Conservation (phyloP, 331 rosid species). For the Rhamnella rubrinervis region DNA sequence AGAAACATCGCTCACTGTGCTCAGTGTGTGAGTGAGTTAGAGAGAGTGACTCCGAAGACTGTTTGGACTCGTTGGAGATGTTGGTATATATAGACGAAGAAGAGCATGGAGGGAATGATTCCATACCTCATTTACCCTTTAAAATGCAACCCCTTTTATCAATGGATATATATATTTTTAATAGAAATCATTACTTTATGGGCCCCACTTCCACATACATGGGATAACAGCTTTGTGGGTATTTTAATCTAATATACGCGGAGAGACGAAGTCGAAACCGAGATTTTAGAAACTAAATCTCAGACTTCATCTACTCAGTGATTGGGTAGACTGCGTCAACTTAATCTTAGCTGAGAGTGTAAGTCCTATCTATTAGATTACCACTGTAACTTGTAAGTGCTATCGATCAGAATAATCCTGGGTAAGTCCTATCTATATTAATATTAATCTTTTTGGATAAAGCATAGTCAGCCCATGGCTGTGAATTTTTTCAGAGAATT, state of each 20-base stretch:
- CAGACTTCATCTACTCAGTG: no score
- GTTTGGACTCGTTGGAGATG: conserved; percentile 4
- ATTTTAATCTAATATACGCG: not conserved
- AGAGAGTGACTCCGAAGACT: not conserved
- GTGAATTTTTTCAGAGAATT: no score
- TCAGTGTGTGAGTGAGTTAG: not conserved
- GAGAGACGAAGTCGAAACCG: conserved; percentile 15
- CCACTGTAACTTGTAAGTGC: no score
- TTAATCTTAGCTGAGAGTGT: no score
- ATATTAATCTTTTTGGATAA: no score
- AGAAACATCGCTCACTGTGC: conserved; percentile 18
- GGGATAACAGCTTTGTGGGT: not conserved
- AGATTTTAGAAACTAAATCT: not conserved
- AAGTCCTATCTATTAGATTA: not conserved
- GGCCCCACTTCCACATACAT: not conserved
- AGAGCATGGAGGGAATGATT: not conserved
- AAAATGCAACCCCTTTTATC: no score
- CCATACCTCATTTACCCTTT: not conserved
- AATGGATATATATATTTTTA: no score
- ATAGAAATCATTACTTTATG: no score
- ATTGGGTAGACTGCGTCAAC: not conserved
- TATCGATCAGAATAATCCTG: no score
- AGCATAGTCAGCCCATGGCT: no score
- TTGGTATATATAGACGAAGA: not conserved
- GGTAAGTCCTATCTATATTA: no score